Base-by-base conservation (phyloP, 768 basidiomycete genomes). In the Butyriboletus loyo region DNA sequence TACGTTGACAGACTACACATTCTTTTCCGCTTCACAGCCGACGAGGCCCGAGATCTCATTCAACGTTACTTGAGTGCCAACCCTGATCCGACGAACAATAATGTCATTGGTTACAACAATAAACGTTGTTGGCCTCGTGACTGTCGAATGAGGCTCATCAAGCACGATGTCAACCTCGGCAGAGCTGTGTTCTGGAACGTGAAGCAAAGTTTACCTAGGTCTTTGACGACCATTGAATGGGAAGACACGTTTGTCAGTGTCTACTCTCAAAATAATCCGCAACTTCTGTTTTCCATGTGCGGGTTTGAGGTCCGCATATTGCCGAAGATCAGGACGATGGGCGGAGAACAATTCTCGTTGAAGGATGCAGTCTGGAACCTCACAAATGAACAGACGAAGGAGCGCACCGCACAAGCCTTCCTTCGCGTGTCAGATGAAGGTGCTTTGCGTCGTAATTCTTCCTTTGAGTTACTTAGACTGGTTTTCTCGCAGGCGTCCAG, bases 121-220 rank as follows among this genome's bases (percentile, higher is more conserved):
- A 97, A 96, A 72, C 87, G 93, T 45, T 98, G 97, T 74, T 99
- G 97, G 97, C 97, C 97, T 34, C 83, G 95, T 59, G 97, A 99
- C 72, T 99, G 97, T 70, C 87, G 97, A 53, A 99, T 99, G 97
- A 80, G 97, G 31, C 79, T 99, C 52, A 96, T 97, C 78, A 99
- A 99, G 73, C 97, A 99, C 71, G 97, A 99, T 67, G 97, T 98
- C 72, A 98, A 99, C 71, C 78, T 99, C 40, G 97, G 96, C 21
- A 83, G 97, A 55, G 97, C 97, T 2, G 97, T 98, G 9, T 98
- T 97, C 74, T 99, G 96, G 97, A 98, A 99, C 66, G 92, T 98
- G 70, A 97, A 98, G 75, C 94, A 98, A 71, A 91, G 91, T 60
- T 71, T 99, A 24, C 97, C 97, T 0, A 79, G 97, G 43, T 97